A percentile compares a stretch with the other conserved stretches of the same genome.
Evolutionary conservation across 768 basidiomycete species (phyloP).

Genomic region (Tylopilus sp.): DNA sequence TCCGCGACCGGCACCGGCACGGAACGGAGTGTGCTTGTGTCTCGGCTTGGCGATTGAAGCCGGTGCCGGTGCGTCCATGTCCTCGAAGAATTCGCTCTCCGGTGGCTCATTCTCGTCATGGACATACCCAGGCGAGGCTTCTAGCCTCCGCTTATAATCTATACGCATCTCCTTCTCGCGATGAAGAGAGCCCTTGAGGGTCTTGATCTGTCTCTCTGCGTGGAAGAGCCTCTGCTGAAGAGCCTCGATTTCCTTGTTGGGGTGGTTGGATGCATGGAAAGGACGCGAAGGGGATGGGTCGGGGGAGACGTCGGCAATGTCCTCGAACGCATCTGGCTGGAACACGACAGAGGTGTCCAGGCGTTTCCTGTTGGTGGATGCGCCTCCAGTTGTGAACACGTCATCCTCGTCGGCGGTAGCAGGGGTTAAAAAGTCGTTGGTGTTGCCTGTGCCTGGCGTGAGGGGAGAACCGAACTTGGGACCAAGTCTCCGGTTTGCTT

Average conservation of each 20-base stretch:
- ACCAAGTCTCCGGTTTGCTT: slow-evolving; percentile 53
- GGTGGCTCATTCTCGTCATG: slow-evolving; percentile 37
- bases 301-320: slow-evolving; percentile 51
- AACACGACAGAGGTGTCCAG: slow-evolving; percentile 48
- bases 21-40: slow-evolving; percentile 53
- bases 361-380: slow-evolving; percentile 60
- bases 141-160: slow-evolving; percentile 56
- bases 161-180: slow-evolving; percentile 83
- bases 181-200: slow-evolving; percentile 73
- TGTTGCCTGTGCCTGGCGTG: slow-evolving; percentile 55
- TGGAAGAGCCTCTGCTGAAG: slow-evolving; percentile 80
- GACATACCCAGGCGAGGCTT: slow-evolving; percentile 36
- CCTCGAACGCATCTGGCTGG: slow-evolving; percentile 45
- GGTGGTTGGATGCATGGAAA: slow-evolving; percentile 71
- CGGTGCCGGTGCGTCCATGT: slow-evolving; percentile 37
- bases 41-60: slow-evolving; percentile 35
- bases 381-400: slow-evolving; percentile 60
- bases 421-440: slow-evolving; percentile 55
- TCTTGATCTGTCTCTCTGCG: slow-evolving; percentile 81
- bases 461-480: slow-evolving; percentile 70
- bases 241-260: slow-evolving; percentile 76
- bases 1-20: slow-evolving; percentile 41
- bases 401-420: slow-evolving; percentile 56
- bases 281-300: slow-evolving; percentile 59
- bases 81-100: slow-evolving; percentile 45